phyloP scores from a whole-genome alignment of 73 alveolate genomes.

The Symbiodinium natans region DNA sequence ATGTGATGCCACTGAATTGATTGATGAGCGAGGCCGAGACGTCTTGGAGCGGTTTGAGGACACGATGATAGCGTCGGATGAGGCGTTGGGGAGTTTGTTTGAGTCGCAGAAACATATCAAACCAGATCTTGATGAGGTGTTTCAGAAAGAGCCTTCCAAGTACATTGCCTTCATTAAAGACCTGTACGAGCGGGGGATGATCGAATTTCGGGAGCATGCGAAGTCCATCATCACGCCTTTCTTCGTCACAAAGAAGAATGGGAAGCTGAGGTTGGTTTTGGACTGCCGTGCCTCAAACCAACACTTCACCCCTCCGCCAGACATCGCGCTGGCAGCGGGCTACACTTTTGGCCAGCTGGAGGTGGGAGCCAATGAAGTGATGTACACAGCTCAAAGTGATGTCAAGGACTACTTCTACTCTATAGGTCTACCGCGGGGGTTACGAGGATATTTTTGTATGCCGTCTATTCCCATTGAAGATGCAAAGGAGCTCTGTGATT shows the following conservation, averaged over 20 bases:
- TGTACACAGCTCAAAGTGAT: constrained; percentile 21
- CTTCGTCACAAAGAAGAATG: constrained; percentile 24
- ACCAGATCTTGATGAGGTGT: not conserved
- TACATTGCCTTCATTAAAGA: not conserved
- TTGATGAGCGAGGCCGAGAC: constrained; percentile 29
- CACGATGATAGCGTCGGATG: not conserved
- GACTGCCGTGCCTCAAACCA: constrained; percentile 39
- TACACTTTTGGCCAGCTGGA: constrained; percentile 9
- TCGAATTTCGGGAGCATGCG: not conserved
- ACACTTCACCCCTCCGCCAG: constrained; percentile 12
- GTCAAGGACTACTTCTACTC: constrained; percentile 26
- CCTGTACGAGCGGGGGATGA: not conserved
- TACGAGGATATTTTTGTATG: not conserved
- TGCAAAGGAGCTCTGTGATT: not conserved
- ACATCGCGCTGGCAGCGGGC: constrained; percentile 44
- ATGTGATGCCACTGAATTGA: not conserved
- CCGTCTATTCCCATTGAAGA: not conserved
- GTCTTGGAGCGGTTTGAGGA: not conserved
- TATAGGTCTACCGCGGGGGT: not conserved
- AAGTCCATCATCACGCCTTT: constrained; percentile 28
- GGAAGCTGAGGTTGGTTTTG: not conserved
- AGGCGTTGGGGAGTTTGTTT: not conserved
- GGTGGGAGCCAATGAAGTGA: not conserved
- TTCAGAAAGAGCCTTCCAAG: not conserved
- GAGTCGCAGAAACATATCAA: not conserved